Evolutionary conservation across 2,329 filamentous ascomycete species (phyloP).

Genomic region (Penicillium aurantiogriseum): DNA sequence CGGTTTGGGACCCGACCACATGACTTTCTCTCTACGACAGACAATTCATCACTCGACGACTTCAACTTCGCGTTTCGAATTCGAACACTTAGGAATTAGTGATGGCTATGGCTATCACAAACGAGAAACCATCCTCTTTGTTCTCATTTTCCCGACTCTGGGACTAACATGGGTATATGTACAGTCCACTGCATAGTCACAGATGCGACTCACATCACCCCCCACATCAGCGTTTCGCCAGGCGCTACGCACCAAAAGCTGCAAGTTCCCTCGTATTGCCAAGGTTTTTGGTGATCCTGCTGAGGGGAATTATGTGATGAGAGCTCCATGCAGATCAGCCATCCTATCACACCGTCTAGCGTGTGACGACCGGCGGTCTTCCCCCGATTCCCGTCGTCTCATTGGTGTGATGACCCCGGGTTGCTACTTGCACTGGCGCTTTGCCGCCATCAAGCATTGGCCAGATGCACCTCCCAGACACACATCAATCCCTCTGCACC

Average conservation of each 20-base stretch:
- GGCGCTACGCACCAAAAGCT: constrained; percentile 2
- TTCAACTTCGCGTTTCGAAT: not conserved
- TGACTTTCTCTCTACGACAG: constrained; percentile 12
- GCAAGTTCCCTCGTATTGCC: constrained; percentile 3
- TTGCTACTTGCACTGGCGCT: constrained; percentile 33
- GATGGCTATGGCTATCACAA: not conserved
- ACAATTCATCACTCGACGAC: not conserved
- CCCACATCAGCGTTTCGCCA: constrained; percentile 19
- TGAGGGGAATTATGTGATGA: constrained; percentile 16
- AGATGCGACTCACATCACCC: constrained; percentile 5
- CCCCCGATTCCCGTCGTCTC: constrained; percentile 16
- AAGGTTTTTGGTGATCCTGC: not conserved
- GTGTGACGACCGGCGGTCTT: constrained; percentile 34
- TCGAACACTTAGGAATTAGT: not conserved
- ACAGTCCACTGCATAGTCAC: constrained; percentile 2
- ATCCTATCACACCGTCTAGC: constrained; percentile 35
- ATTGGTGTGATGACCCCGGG: constrained; percentile 30
- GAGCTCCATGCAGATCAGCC: constrained; percentile 27
- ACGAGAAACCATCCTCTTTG: not conserved
- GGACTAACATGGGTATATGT: constrained; percentile 4
- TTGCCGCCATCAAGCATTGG: constrained; percentile 35
- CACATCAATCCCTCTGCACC: constrained; percentile 23
- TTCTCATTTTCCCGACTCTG: not conserved
- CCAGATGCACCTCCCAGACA: constrained; percentile 35
- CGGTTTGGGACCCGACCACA: constrained; percentile 9